Conservation (phyloP, 2,329 filamentous ascomycete genomes). For the Kalmusia sp. region DNA sequence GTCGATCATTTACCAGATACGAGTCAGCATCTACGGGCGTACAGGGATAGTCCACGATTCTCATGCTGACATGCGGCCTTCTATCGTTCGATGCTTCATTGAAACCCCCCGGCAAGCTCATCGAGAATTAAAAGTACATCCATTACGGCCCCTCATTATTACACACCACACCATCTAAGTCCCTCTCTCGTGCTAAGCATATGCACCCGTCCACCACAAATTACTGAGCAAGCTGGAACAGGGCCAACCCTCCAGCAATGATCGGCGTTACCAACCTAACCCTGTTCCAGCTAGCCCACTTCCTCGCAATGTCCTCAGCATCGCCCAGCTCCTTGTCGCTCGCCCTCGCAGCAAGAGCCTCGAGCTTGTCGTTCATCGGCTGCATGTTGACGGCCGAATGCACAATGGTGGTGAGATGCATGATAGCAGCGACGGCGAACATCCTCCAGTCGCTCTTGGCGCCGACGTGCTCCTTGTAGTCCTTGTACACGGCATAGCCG, state of each 20-base stretch:
- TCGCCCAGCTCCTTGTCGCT: conserved; percentile 39
- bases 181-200: too few relatives aligned
- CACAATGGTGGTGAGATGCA: conserved; percentile 57
- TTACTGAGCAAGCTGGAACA: conserved; percentile 36
- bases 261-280: conserved; percentile 44
- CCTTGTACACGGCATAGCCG: conserved; percentile 45
- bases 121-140: too few relatives aligned
- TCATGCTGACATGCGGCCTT: too few relatives aligned
- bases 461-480: conserved; percentile 13
- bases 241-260: conserved; percentile 41
- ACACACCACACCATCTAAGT: too few relatives aligned
- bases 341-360: conserved; percentile 46
- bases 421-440: conserved; percentile 52
- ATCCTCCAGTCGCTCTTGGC: conserved; percentile 53
- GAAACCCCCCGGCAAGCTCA: too few relatives aligned
- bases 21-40: too few relatives aligned
- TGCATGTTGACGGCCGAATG: conserved; percentile 61
- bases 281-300: conserved; percentile 47
- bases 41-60: too few relatives aligned
- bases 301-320: conserved; percentile 41
- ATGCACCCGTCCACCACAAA: too few relatives aligned
- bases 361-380: conserved; percentile 58
- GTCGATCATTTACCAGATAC: too few relatives aligned
- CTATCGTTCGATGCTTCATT: too few relatives aligned
- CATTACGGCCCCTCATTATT: too few relatives aligned